Evolutionary conservation across 2,329 filamentous ascomycete species (phyloP).

Genomic region (Aspergillus ochraceus): DNA sequence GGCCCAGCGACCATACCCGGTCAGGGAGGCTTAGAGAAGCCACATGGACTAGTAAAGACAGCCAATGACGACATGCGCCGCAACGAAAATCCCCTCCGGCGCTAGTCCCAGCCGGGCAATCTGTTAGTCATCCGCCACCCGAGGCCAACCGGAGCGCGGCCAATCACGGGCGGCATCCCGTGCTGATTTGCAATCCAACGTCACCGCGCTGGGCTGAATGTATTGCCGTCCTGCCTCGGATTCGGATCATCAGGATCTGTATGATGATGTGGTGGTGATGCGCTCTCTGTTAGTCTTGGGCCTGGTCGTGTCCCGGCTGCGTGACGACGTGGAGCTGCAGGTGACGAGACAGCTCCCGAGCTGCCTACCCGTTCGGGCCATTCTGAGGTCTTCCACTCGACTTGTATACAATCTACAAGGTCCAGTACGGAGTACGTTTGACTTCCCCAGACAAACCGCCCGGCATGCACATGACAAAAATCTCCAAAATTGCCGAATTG

Average conservation of each 20-base stretch:
- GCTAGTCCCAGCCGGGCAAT: slow-evolving; percentile 9
- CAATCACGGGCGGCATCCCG: slow-evolving; percentile 25
- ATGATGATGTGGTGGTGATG: neutral
- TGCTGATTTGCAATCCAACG: slow-evolving; percentile 19
- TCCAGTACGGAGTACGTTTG: too few relatives aligned
- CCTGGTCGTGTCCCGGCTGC: too few relatives aligned
- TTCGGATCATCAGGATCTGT: neutral
- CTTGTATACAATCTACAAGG: too few relatives aligned
- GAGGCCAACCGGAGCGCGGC: slow-evolving; percentile 17
- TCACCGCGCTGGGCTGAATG: slow-evolving; percentile 30
- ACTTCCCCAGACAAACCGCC: too few relatives aligned
- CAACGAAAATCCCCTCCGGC: slow-evolving; percentile 14
- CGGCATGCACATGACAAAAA: neutral
- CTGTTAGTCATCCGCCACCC: slow-evolving; percentile 18
- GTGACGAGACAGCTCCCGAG: too few relatives aligned
- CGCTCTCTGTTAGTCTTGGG: neutral
- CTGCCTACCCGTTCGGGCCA: neutral
- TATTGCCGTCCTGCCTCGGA: slow-evolving; percentile 28
- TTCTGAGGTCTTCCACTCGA: neutral
- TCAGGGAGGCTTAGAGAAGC: slow-evolving; percentile 8
- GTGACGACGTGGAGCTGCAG: too few relatives aligned
- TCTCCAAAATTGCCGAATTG: neutral
- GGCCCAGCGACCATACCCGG: slow-evolving; percentile 12
- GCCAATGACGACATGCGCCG: slow-evolving; percentile 21
- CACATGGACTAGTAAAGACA: slow-evolving; percentile 3